Evolutionary conservation across 805 yeast species (phyloP), one percentile per base, ranked within the genome.

Genomic region (Cyberlindnera americana): DNA sequence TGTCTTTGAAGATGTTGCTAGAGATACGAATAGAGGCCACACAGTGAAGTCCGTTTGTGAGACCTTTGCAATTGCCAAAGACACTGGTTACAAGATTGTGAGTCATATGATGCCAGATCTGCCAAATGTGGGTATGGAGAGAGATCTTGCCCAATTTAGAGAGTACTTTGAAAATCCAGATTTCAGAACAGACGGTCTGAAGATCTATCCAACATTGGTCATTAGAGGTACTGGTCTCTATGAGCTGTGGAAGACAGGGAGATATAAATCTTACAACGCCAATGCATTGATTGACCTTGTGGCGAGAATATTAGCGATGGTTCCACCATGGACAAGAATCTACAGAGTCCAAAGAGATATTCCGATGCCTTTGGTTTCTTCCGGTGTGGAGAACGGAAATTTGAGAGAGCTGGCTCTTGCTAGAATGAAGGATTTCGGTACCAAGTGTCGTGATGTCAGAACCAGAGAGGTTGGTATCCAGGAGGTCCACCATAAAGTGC

Each of bases 91-190:
- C 65, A 93, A 93, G 61, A 95, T 93, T 38, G 99, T 93, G 18
- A 81, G 95, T 49, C 99, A 93, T 66, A 93, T 93, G 99, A 93
- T 93, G 99, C 99, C 99, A 13, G 99, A 93, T 69, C 72, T 93
- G 54, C 99, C 99, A 14, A 93, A 93, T 57, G 97, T 93, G 43
- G 99, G 98, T 15, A 87, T 91, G 95, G 99, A 93, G 65, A 77
- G 99, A 61, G 99, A 93, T 61, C 68, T 91, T 43, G 96, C 89
- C 57, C 99, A 93, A 66, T 93, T 93, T 59, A 78, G 83, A 56
- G 99, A 93, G 61, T 93, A 93, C 67, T 93, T 93, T 60, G 98
- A 91, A 54, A 93, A 87, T 61, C 99, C 99, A 1, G 95, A 79
- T 21, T 93, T 93, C 65, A 77, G 99, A 62, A 93, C 99, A 3